Evolutionary conservation across 2,329 filamentous ascomycete species (phyloP).

Genomic region (Fusarium brevicatenulatum): DNA sequence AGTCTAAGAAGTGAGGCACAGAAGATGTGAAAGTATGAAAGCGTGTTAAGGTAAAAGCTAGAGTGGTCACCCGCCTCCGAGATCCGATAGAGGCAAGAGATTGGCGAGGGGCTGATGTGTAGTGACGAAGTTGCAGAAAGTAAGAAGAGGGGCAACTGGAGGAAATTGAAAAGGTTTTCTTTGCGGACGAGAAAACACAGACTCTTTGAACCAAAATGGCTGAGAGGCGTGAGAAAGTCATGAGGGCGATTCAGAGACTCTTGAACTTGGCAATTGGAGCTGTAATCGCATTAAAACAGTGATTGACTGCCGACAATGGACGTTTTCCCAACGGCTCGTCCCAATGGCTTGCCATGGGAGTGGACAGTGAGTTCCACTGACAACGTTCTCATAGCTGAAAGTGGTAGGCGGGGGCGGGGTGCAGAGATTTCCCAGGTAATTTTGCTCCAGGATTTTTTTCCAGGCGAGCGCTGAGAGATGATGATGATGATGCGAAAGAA

Average conservation of each 20-base stretch:
- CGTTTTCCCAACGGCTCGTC: background rate
- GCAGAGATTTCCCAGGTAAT: constrained; percentile 44
- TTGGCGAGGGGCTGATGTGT: constrained; percentile 40
- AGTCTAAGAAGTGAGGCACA: constrained; percentile 14
- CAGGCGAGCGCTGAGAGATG: constrained; percentile 14
- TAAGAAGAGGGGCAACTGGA: constrained; percentile 16
- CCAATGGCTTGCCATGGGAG: background rate
- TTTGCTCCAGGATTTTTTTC: constrained; percentile 32
- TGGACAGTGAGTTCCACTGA: constrained; percentile 25
- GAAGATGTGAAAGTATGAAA: background rate
- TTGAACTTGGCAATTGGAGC: background rate
- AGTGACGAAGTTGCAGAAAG: constrained; percentile 26
- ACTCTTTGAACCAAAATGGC: constrained; percentile 6
- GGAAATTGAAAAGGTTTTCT: constrained; percentile 9
- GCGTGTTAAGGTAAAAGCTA: constrained; percentile 25
- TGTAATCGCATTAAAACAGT: background rate
- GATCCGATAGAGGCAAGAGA: constrained; percentile 44
- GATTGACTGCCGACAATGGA: constrained; percentile 1
- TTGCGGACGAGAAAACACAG: background rate
- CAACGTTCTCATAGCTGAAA: constrained; percentile 34
- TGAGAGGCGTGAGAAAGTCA: constrained; percentile 6
- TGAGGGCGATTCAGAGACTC: background rate
- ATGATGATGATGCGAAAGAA: background rate
- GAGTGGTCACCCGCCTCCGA: constrained; percentile 30
- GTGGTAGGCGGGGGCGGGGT: constrained; percentile 46